phyloP scores from a whole-genome alignment of 306 rosid species.

The Glycine soja region DNA sequence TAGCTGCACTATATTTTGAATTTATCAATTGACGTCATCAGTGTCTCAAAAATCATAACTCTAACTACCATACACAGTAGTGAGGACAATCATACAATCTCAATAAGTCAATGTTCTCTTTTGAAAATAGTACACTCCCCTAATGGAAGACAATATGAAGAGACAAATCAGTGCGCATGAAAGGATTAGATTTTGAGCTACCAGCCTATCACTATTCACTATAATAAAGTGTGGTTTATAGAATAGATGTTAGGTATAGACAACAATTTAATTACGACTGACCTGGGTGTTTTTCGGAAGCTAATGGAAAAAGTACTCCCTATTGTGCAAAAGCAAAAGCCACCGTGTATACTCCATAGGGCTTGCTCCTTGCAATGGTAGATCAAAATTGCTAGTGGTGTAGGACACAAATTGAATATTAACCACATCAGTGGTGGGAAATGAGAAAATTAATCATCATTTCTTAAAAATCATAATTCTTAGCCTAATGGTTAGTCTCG shows the following conservation, averaged over 20 bases:
- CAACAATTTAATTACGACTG: conserved; percentile 21
- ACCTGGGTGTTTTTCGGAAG: conserved; percentile 57
- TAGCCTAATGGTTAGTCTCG: conserved; percentile 27
- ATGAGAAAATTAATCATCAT: conserved; percentile 38
- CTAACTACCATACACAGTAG: no score
- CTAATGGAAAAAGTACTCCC: conserved; percentile 86
- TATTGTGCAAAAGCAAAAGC: conserved; percentile 71
- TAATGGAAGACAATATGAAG: no score
- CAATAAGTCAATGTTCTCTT: no score
- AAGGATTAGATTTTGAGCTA: conserved; percentile 21
- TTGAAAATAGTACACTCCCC: no score
- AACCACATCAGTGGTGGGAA: conserved; percentile 19
- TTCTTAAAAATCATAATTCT: conserved; percentile 31
- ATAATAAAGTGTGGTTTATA: conserved; percentile 12
- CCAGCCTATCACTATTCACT: not conserved
- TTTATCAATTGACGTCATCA: no score
- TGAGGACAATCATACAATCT: no score
- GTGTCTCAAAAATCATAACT: no score
- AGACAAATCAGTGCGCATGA: no score
- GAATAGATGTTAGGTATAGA: conserved; percentile 17
- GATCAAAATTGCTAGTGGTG: conserved; percentile 48
- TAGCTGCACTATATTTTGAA: no score
- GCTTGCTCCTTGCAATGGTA: conserved; percentile 77
- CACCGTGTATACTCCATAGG: conserved; percentile 70
- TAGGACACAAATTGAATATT: conserved; percentile 29